Evolutionary conservation across 805 yeast genomes (phyloP), one percentile per base, ranked within the genome.

Genomic region (Nakazawaea populi): DNA sequence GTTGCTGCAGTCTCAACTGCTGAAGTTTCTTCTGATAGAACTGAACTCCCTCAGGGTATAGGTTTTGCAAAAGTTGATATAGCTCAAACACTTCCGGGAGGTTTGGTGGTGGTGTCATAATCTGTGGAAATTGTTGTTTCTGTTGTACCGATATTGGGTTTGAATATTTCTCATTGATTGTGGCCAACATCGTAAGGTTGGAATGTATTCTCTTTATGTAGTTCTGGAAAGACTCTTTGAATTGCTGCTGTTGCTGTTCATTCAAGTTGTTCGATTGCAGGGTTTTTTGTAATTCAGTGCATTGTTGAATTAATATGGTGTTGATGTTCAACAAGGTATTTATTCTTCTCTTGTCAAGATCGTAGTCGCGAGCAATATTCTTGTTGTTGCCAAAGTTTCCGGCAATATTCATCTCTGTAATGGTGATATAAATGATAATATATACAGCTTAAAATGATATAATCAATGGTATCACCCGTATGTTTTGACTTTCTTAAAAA

Each of bases 31-130:
- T 56, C 54, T 68, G 73, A 48, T 73, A 59, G 45, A 64, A 68
- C 50, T 70, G 75, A n/a, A 73, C 60, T 1, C 81, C 80, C 53
- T 79, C 83, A 0, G 82, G 83, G 54, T 79, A 80, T 37, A 80
- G 58, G 48, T 73, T 74, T 56, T 74, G 77, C 30, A 75, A 63
- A 46, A 69, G 66, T n/a, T 68, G 67, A 60, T 80, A 80, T 40
- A 74, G 68, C 38, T 70, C 74, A 47, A 66, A 65, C 42, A 80
- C 65, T 55, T 78, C 84, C 0, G 83, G 82, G 66, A 78, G 69
- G 43, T 77, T 83, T 3, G 72, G 72, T 6, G 84, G 84, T 5
- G 85, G 75, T 1, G 77, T 66, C 52, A 79, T 70, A 40, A 79
- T 75, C 32, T 74, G 71, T 2, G 85, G 85, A 50, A 73, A 73